A percentile compares a stretch with the other conserved stretches of the same genome.
These are phyloP conservation scores for Neurospora sp. DNA, from an alignment of 495 filamentous ascomycete species.

Conservation along the genomic window DNA sequence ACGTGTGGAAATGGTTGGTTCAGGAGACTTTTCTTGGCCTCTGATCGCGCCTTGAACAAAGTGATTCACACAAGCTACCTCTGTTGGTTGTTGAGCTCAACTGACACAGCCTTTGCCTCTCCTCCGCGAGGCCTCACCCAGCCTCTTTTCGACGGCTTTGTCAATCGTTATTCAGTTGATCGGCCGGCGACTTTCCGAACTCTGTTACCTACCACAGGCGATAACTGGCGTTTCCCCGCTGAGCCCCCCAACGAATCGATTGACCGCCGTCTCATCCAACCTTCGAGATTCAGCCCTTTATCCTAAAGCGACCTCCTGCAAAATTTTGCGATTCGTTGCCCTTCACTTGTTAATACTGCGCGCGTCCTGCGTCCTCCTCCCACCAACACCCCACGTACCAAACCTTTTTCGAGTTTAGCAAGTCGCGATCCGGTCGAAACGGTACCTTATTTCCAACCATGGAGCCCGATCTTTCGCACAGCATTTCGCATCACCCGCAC, in stretches of 20 bases:
- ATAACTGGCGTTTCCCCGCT: neutral
- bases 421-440: neutral
- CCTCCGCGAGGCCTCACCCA: neutral
- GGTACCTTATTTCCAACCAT: conserved; percentile 3
- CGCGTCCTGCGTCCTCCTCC: neutral
- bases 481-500: conserved; percentile 33
- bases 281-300: neutral
- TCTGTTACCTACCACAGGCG: neutral
- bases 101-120: neutral
- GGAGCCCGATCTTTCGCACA: conserved; percentile 29
- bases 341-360: neutral
- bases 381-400: neutral
- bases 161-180: neutral
- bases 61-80: neutral
- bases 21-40: neutral
- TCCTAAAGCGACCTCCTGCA: neutral
- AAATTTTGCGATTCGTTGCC: neutral
- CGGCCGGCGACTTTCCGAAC: too few species aligned
- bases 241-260: neutral
- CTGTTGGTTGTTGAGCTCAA: neutral
- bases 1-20: neutral
- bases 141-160: neutral
- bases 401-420: neutral
- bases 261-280: neutral
- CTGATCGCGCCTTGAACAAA: neutral